Percentiles rank a stretch among this genome's conserved stretches.
These are phyloP conservation scores for Colletotrichum liriopes DNA, from an alignment of 2,329 filamentous ascomycete genomes.

Conservation along the genomic window DNA sequence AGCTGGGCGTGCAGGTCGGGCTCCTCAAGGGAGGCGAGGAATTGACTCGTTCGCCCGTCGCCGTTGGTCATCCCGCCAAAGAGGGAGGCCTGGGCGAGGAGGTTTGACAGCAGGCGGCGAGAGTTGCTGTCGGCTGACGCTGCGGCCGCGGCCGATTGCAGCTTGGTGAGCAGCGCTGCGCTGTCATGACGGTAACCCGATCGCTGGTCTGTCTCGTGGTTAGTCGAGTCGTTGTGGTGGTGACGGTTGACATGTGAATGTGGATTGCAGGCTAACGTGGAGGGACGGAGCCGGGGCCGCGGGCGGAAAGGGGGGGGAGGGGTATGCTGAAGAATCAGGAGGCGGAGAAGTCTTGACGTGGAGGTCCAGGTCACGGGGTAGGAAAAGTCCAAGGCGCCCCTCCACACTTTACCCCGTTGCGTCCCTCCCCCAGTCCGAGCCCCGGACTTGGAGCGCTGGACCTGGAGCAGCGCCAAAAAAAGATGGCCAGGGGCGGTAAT, in stretches of 20 bases:
- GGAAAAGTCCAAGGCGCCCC: slow-evolving; percentile 25
- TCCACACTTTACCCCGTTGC: slow-evolving; percentile 37
- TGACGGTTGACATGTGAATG: slow-evolving; percentile 46
- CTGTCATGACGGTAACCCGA: slow-evolving; percentile 55
- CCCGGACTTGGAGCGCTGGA: slow-evolving; percentile 33
- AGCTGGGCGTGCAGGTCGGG: slow-evolving; percentile 65
- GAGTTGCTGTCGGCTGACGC: slow-evolving; percentile 44
- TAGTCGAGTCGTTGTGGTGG: slow-evolving; percentile 46
- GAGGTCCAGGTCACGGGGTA: slow-evolving; percentile 39
- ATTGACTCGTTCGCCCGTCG: slow-evolving; percentile 58
- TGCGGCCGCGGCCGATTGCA: slow-evolving; percentile 46
- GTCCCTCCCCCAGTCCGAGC: slow-evolving; percentile 35
- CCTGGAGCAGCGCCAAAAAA: slow-evolving; percentile 22
- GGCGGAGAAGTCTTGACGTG: slow-evolving; percentile 36
- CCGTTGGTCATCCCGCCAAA: slow-evolving; percentile 49
- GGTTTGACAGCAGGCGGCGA: slow-evolving; percentile 42
- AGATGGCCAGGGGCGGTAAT: slow-evolving; percentile 7
- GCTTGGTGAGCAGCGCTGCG: slow-evolving; percentile 49
- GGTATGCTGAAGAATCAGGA: slow-evolving; percentile 26
- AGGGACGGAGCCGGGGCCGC: slow-evolving; percentile 39
- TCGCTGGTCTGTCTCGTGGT: slow-evolving; percentile 58
- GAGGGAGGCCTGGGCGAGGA: slow-evolving; percentile 47
- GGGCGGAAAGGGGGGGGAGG: slow-evolving; percentile 10
- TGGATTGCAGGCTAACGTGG: slow-evolving; percentile 41
- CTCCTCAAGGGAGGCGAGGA: slow-evolving; percentile 64